Evolutionary conservation across 768 basidiomycete genomes (phyloP).

Genomic region (Mrakia hoshinonis): DNA sequence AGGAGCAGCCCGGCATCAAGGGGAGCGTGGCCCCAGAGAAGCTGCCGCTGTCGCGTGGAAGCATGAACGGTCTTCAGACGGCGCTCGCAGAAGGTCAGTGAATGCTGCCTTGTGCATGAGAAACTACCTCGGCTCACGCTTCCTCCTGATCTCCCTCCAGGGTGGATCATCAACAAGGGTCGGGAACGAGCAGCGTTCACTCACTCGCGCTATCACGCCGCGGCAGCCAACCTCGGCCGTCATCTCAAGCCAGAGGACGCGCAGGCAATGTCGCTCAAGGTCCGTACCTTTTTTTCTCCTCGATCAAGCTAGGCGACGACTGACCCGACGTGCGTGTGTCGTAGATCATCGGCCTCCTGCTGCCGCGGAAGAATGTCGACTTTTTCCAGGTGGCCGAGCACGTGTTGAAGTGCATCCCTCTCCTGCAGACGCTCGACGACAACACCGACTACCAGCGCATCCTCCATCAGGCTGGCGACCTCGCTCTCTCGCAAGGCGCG

Average conservation of each 20-base stretch:
- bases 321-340: too few relatives aligned
- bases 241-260: slow-evolving; percentile 47
- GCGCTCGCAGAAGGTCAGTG: slow-evolving; percentile 62
- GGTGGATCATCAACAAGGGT: slow-evolving; percentile 64
- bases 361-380: slow-evolving; percentile 55
- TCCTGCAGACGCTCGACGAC: slow-evolving; percentile 54
- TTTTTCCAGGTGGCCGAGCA: slow-evolving; percentile 64
- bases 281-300: background rate
- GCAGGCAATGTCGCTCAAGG: slow-evolving; percentile 60
- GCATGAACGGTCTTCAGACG: slow-evolving; percentile 60
- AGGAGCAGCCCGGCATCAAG: slow-evolving; percentile 27
- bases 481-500: slow-evolving; percentile 62
- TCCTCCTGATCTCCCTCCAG: too few relatives aligned
- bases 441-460: slow-evolving; percentile 15
- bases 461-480: slow-evolving; percentile 60
- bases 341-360: slow-evolving; percentile 61
- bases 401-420: slow-evolving; percentile 58
- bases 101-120: too few relatives aligned
- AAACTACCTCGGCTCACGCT: too few relatives aligned
- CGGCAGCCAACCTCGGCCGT: slow-evolving; percentile 55
- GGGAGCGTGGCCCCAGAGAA: background rate
- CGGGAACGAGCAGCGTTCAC: slow-evolving; percentile 43
- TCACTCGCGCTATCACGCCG: slow-evolving; percentile 66
- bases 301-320: too few relatives aligned
- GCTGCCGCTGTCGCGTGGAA: slow-evolving; percentile 44